phyloP scores from a whole-genome alignment of 345 rosid genomes.

The Crucihimalaya himalaica region DNA sequence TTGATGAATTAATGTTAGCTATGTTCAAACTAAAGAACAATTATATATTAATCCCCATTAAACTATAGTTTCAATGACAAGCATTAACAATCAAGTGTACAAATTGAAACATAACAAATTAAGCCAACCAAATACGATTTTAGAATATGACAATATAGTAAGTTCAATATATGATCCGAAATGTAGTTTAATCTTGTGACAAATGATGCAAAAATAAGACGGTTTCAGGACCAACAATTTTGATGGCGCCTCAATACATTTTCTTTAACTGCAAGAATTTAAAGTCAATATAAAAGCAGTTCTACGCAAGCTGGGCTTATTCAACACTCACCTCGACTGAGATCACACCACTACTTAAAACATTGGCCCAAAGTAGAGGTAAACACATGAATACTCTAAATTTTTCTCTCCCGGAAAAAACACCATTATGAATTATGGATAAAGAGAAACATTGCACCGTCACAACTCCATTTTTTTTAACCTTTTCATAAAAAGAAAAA shows the following conservation, averaged over 20 bases:
- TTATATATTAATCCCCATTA: background rate
- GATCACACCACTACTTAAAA: background rate
- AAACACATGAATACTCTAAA: background rate
- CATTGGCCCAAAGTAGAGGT: background rate
- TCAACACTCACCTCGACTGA: background rate
- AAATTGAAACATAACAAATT: background rate
- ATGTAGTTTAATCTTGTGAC: background rate
- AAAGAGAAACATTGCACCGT: too few species aligned
- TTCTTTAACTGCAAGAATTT: background rate
- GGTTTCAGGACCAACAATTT: background rate
- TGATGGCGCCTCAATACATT: background rate
- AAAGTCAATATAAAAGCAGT: background rate
- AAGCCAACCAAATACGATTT: background rate
- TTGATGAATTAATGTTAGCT: slow-evolving; percentile 8
- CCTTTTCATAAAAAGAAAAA: background rate
- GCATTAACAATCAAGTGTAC: background rate
- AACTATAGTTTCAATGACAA: background rate
- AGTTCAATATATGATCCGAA: background rate
- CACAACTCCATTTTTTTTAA: too few species aligned
- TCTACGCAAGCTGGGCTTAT: background rate
- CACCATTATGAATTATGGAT: background rate
- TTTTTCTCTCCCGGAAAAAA: background rate
- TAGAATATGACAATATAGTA: background rate
- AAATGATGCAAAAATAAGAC: background rate
- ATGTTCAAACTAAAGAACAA: background rate